Evolutionary conservation across 108 stramenopile genomes (phyloP), one percentile per base, ranked within the genome.

Genomic region (Cyclotella choctawhatcheeana): DNA sequence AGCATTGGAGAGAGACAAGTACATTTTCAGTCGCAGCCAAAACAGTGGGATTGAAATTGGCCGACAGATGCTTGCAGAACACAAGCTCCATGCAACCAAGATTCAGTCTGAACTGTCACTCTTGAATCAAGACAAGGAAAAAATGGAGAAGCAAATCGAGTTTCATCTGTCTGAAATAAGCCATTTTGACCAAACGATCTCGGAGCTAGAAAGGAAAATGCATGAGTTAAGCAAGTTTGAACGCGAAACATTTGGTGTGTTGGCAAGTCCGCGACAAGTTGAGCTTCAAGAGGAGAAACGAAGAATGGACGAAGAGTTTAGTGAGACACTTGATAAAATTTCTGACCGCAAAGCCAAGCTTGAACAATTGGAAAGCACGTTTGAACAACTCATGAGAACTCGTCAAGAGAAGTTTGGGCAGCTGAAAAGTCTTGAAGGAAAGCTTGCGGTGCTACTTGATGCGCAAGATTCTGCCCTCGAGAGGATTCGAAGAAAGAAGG

Each of bases 11-110:
- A 72, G 94, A 21, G 92, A 94, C 60, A 90, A 89, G 74, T 96
- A 88, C 72, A 80, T 94, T 31, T 96, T 96, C 64, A 83, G 83
- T 29, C 87, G 89, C 44, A 85, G 81, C 26, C 95, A 96, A 79
- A 88, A 69, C 44, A 88, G 85, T 72, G 93, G 95, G 26, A 92
- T 96, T 60, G 95, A 94, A 67, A 77, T 94, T 34, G 95, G 93
- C 17, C 85, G 95, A 16, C 93, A 96, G 79, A 88, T 96, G 87
- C 85, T 96, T 31, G 76, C 91, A 24, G 93, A 96, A 73, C 95
- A 96, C 84, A 93, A 92, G 67, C 84, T 94, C 17, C 93, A 94
- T 61, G 95, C 88, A 17, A 93, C 93, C n/a, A 85, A 90, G 51
- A 80, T 96, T 35, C 93, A 96, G 63, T 81, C 77, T 24, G 95